Evolutionary conservation across 1,284 basidiomycete species (phyloP).

Genomic region (Butyriboletus appendiculatus): DNA sequence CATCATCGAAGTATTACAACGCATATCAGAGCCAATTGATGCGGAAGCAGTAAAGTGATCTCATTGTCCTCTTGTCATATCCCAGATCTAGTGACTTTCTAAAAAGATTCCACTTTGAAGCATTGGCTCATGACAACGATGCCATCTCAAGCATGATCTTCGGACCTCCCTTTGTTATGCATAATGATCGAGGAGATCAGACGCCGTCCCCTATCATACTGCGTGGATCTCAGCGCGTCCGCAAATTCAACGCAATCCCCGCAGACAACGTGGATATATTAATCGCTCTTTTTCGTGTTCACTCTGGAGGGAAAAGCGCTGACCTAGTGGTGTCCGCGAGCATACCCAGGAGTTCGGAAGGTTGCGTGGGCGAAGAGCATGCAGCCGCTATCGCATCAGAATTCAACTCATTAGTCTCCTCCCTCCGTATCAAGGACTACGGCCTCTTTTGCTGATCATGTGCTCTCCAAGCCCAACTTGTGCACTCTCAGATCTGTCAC

Average conservation of each 20-base stretch:
- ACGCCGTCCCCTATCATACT: constrained; percentile 66
- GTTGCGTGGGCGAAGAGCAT: constrained; percentile 42
- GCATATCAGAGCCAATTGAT: constrained; percentile 60
- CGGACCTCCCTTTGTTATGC: constrained; percentile 28
- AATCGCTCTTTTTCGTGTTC: constrained; percentile 80
- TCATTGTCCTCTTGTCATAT: not conserved
- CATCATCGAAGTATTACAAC: constrained; percentile 85
- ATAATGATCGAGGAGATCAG: constrained; percentile 44
- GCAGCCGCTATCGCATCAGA: constrained; percentile 41
- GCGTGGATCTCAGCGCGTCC: constrained; percentile 67
- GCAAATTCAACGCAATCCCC: constrained; percentile 70
- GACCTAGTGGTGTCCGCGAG: constrained; percentile 87
- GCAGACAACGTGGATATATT: constrained; percentile 73
- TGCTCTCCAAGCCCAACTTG: not conserved
- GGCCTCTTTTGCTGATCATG: constrained; percentile 64
- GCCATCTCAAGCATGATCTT: constrained; percentile 57
- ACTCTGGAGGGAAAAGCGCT: constrained; percentile 52
- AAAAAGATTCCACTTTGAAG: constrained; percentile 86
- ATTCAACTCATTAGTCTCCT: constrained; percentile 59
- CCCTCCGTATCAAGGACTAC: constrained; percentile 73
- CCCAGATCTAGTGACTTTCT: constrained; percentile 10
- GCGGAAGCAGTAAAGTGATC: constrained; percentile 65
- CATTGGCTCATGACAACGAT: constrained; percentile 90
- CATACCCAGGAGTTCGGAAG: constrained; percentile 55
- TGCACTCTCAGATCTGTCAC: not conserved